Base-by-base conservation (phyloP, 2,329 filamentous ascomycete genomes). In the Daldinia sp. region DNA sequence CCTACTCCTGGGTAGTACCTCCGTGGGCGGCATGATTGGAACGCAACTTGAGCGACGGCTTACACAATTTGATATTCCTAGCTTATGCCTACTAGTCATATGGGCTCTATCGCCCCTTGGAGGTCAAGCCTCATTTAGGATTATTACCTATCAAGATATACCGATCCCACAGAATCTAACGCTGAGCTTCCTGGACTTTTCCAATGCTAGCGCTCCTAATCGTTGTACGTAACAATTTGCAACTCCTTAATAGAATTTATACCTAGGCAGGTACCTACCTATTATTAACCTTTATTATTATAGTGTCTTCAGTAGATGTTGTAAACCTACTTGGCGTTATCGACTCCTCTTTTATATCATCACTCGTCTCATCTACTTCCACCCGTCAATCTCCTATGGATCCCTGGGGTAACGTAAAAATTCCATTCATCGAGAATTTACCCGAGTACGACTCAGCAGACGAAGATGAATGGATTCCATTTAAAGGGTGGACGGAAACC, bases 31-130 rank as follows among this genome's bases (percentile, higher is more conserved):
- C 28, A 56, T 41, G 28, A 41, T 63, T 15, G 50, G n/a, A 30
- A 63, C 60, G 13, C 51, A 62, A 41, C 30, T 55, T 48, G 50
- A 41, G 39, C 50, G 51, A 12, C 26, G 51, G 6, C 9, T 63
- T 48, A 56, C 26, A 48, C 60, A 39, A 18, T 23, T 56, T 12
- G 51, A 63, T 44, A 26, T 56, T 13, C 15, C 20, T 13, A 50
- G 39, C 30, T n/a, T 39, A 26, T 39, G 9, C 15, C 39, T 56
- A 6, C 13, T 63, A 6, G 7, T 50, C 10, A 28, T 50, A 23
- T 56, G 51, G 51, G 30, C 60, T 37, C 39, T 62, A 18, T 62
- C 60, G 4, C 59, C 59, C n/a, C 59, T 55, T 35, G 59, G 39
- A 7, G 59, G 59, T 6, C 51, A 62, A 20, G 60, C 44, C 42